Evolutionary conservation across 177 flowering plant genomes (phyloP), one percentile per base, ranked within the genome.

Genomic region (Vitis hybrid): DNA sequence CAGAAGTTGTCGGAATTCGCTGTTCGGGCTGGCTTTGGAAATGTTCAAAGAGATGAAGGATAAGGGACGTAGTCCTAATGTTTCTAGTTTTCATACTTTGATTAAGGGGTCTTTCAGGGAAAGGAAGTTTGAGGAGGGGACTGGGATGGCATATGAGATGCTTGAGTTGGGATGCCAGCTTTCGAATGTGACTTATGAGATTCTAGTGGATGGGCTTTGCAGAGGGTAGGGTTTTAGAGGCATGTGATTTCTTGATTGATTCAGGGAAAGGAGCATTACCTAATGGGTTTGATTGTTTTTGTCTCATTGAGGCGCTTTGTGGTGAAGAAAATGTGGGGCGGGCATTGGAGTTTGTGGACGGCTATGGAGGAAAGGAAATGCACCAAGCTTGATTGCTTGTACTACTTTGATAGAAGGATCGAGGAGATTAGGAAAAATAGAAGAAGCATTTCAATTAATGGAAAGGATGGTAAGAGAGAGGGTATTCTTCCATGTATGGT

Each of bases 81-180:
- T 93, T 76, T 89, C 89, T 70, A 94, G 80, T 70, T 94, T 94
- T 56, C 93, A 94, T 70, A 94, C 98, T 65, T 69, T 94, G 81
- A 89, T 94, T 50, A 81, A 71, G 26, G 97, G 97, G 18, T 87
- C 90, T 40, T 85, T 91, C 19, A 79, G 83, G 69, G 85, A 82
- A 69, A 79, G 78, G 78, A 90, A 87, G 77, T 70, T 87, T 40
- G 87, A 91, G 51, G 87, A 89, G 61, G 97, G 89, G 15, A 78
- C 93, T 52, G 84, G 74, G 54, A 83, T 93, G 91, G 97, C 93
- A 1, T 80, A 86, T 62, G 98, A 94, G 83, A 90, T 94, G 99
- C 78, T 87, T 60, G 96, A 90, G 56, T 59, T 94, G 77, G 94
- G 93, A 6, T 91, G 84, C 58, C 77, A 71, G 63, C 74, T 94